Evolutionary conservation across 805 yeast species (phyloP).

Genomic region (Debaryomyces prosopidis): DNA sequence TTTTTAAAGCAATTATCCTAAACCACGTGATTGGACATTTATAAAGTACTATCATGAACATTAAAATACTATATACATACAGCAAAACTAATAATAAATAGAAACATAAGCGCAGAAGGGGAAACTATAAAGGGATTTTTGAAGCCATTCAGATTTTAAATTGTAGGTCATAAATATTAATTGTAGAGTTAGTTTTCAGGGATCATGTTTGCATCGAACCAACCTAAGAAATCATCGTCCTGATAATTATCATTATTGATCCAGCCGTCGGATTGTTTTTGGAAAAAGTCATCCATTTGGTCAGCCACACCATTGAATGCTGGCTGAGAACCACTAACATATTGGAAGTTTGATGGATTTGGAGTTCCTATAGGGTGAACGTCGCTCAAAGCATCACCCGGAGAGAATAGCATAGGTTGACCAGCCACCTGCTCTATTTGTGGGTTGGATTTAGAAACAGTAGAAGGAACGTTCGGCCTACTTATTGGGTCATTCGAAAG

Average conservation of each 20-base stretch:
- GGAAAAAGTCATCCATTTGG: conserved; percentile 62
- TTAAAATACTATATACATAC: no score
- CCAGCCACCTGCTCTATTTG: neutral
- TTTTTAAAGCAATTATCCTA: conserved; percentile 1
- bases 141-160: no score
- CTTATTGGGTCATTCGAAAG: neutral
- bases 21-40: neutral
- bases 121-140: no score
- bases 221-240: conserved; percentile 88
- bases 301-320: conserved; percentile 15
- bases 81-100: no score
- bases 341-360: conserved; percentile 3
- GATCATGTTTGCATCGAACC: conserved; percentile 75
- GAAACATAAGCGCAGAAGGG: neutral
- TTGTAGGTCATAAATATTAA: neutral
- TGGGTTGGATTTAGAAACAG: neutral
- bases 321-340: conserved; percentile 3
- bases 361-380: conserved; percentile 2
- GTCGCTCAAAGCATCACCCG: conserved; percentile 1
- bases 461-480: neutral
- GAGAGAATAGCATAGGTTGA: neutral
- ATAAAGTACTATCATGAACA: neutral
- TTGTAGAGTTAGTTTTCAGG: conserved; percentile 11
- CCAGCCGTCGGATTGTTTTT: conserved; percentile 86
- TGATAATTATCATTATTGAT: conserved; percentile 56